Conservation (phyloP, 2,329 filamentous ascomycete genomes). For the Fusarium vanettenii region DNA sequence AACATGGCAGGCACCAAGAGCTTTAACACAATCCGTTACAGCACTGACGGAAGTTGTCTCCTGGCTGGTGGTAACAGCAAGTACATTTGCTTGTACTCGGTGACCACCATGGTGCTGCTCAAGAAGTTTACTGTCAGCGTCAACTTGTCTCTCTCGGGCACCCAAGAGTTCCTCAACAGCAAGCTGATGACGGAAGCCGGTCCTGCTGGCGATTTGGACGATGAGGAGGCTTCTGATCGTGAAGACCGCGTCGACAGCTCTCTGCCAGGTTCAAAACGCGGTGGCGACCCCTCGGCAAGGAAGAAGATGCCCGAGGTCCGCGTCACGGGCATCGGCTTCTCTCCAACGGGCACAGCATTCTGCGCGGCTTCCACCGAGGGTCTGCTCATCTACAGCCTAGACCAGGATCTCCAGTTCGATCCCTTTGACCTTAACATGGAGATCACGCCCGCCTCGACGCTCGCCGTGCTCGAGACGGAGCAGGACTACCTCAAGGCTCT, state of each 20-base stretch:
- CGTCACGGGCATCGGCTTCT: slow-evolving; percentile 86
- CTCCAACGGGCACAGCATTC: slow-evolving; percentile 89
- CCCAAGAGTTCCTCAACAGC: slow-evolving; percentile 97
- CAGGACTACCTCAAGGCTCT: slow-evolving; percentile 90
- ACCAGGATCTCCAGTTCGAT: slow-evolving; percentile 87
- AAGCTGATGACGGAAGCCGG: slow-evolving; percentile 91
- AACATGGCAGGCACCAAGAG: slow-evolving; percentile 91
- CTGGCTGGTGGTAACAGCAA: slow-evolving; percentile 96
- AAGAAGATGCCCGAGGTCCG: slow-evolving; percentile 84
- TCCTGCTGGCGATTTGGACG: slow-evolving; percentile 84
- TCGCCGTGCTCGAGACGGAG: slow-evolving; percentile 74
- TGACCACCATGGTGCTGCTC: slow-evolving; percentile 87
- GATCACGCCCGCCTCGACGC: slow-evolving; percentile 87
- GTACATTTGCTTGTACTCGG: slow-evolving; percentile 98
- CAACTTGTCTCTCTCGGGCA: slow-evolving; percentile 95
- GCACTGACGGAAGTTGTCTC: slow-evolving; percentile 89
- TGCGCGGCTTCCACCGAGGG: slow-evolving; percentile 97
- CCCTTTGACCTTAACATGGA: slow-evolving; percentile 96
- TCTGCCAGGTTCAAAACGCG: slow-evolving; percentile 87
- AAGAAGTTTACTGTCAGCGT: slow-evolving; percentile 97
- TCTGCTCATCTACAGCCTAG: slow-evolving; percentile 91
- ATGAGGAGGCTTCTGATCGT: slow-evolving; percentile 87
- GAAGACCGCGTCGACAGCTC: slow-evolving; percentile 84
- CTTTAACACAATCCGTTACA: slow-evolving; percentile 90
- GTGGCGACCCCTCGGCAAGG: slow-evolving; percentile 82